Conservation (phyloP, 2,329 filamentous ascomycete species). For the Clarireedia monteithiana region DNA sequence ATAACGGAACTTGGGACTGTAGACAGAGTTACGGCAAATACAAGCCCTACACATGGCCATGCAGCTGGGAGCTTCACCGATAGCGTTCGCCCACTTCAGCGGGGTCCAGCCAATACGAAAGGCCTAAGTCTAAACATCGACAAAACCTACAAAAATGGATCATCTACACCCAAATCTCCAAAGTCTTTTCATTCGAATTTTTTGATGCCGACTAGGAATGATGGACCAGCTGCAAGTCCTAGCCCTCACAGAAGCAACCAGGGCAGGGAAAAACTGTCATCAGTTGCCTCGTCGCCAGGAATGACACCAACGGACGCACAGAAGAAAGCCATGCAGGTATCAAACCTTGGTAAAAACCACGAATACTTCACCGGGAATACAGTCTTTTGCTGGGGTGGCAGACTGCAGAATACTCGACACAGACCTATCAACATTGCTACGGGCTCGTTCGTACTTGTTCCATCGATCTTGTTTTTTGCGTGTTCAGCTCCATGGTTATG, state of each 20-base stretch:
- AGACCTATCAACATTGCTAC: conserved; percentile 86
- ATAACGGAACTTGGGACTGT: conserved; percentile 55
- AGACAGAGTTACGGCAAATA: conserved; percentile 65
- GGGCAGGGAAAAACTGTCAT: conserved; percentile 77
- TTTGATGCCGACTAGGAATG: conserved; percentile 52
- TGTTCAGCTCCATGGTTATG: conserved; percentile 75
- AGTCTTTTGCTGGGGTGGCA: conserved; percentile 76
- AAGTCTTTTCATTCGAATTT: conserved; percentile 73
- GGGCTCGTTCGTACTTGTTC: conserved; percentile 69
- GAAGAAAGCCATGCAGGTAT: conserved; percentile 21
- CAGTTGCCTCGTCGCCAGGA: conserved; percentile 66
- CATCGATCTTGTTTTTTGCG: conserved; percentile 75
- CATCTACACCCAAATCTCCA: conserved; percentile 56
- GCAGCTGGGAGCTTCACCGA: conserved; percentile 59
- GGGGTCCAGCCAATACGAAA: conserved; percentile 29
- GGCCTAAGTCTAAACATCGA: conserved; percentile 52
- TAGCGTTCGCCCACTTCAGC: conserved; percentile 64
- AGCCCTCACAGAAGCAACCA: conserved; percentile 49
- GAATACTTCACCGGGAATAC: conserved; percentile 94
- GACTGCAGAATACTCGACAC: conserved; percentile 81
- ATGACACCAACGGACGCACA: conserved; percentile 42
- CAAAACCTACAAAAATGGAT: conserved; percentile 47
- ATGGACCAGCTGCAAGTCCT: conserved; percentile 39
- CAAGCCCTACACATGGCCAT: conserved; percentile 60
- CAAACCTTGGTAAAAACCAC: conserved; percentile 62